Evolutionary conservation across 805 yeast species (phyloP), one percentile per base, ranked within the genome.

Genomic region (Komagataella kurtzmanii): DNA sequence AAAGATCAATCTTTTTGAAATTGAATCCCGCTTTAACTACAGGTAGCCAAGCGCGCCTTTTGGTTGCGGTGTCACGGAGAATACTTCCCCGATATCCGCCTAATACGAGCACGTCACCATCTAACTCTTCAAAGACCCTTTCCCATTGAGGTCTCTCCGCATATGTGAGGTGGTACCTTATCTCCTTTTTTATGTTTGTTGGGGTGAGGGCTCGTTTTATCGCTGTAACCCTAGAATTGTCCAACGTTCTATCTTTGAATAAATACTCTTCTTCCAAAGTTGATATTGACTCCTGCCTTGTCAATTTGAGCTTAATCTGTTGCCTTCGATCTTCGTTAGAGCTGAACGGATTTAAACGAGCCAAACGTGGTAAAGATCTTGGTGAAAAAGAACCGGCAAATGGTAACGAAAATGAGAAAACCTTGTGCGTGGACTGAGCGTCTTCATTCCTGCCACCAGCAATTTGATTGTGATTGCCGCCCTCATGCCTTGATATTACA

Each of bases 81-180:
- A 84, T 77, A 47, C 88, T 79, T 2, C 97, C 97, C 58, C 97
- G 72, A 65, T 85, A 90, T 0, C 97, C 97, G 4, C 97, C 97
- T 64, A 90, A 54, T 1, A 90, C 71, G 2, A 90, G 77, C 1
- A 90, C 73, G 60, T 89, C 89, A 3, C 97, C 97, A 19, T 80
- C 82, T 1, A 88, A 57, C 23, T 76, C 76, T 53, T 76, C 74
- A 72, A 73, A 84, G 1, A 82, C 71, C 1, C 75, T 61, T 30
- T 76, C 75, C 51, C 61, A 57, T 40, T 65, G 66, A 6, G 70
- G 70, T 48, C 61, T 62, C 23, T 55, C 56, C 24, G 57, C 55
- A 47, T 55, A 53, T 62, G 48, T 18, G 58, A 40, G 56, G 60
- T 48, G 59, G 62, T 54, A 55, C 70, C 54, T 10, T 63, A 63